Evolutionary conservation across 495 filamentous ascomycete species (phyloP).

Genomic region (Daldinia grandis): DNA sequence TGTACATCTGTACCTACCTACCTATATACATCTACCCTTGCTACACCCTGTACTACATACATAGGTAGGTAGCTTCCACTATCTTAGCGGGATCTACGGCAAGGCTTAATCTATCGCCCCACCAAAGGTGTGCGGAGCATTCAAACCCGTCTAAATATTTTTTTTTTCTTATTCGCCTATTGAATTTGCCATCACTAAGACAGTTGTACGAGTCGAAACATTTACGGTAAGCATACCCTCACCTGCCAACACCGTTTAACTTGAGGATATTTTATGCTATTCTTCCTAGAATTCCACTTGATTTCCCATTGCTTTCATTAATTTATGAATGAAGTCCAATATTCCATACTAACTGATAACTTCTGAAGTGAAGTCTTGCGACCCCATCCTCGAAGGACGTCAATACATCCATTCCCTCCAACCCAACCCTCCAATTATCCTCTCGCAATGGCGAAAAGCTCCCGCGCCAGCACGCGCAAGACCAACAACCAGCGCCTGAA

Average conservation of each 20-base stretch:
- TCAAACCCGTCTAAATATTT: constrained; percentile 10
- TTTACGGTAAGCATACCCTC: constrained; percentile 4
- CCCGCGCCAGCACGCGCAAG: constrained; percentile 77
- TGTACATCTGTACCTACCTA: neutral
- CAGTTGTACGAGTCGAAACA: neutral
- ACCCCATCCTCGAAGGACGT: constrained; percentile 1
- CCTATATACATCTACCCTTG: neutral
- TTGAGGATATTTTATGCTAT: neutral
- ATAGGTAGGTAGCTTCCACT: constrained; percentile 13
- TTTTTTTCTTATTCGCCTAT: constrained; percentile 17
- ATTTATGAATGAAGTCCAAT: neutral
- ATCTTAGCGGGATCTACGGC: constrained; percentile 39
- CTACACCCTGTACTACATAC: neutral
- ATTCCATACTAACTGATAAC: constrained; percentile 10
- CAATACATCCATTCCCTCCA: neutral
- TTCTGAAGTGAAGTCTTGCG: constrained; percentile 5
- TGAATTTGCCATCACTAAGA: neutral
- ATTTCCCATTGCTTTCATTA: neutral
- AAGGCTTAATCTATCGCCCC: constrained; percentile 29
- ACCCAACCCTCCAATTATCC: neutral
- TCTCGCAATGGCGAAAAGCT: constrained; percentile 80
- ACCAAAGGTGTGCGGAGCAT: constrained; percentile 15
- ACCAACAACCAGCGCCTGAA: constrained; percentile 79
- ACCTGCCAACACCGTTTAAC: neutral
- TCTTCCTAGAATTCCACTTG: neutral